Evolutionary conservation across 306 rosid species (phyloP).

Genomic region (Sicyos edulis): DNA sequence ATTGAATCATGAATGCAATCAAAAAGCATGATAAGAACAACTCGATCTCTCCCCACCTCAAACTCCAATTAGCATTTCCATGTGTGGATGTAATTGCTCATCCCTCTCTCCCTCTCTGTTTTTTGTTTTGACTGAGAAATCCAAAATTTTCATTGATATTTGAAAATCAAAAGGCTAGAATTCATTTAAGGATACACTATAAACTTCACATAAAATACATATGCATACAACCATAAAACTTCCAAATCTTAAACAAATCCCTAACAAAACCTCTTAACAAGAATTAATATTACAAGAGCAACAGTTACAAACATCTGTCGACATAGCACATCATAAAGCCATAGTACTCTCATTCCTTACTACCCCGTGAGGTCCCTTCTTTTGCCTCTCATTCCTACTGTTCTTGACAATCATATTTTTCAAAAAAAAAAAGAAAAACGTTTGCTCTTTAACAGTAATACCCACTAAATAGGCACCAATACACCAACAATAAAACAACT

Average conservation of each 20-base stretch:
- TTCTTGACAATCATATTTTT: neutral
- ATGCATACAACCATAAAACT: neutral
- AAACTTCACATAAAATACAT: neutral
- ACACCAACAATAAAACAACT: neutral
- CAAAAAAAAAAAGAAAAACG: neutral
- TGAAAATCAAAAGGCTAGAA: neutral
- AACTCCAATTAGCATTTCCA: neutral
- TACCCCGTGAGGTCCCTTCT: neutral
- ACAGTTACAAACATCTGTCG: neutral
- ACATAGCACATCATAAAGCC: neutral
- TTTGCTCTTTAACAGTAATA: neutral
- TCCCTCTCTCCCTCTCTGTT: neutral
- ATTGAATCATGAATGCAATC: neutral
- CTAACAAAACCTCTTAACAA: neutral
- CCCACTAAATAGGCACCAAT: neutral
- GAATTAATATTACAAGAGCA: neutral
- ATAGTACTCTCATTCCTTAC: neutral
- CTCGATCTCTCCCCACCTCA: neutral
- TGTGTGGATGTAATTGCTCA: neutral
- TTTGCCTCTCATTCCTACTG: constrained; percentile 9
- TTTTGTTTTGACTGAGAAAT: neutral
- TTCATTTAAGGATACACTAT: constrained; percentile 1
- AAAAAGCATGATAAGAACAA: neutral
- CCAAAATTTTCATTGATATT: neutral
- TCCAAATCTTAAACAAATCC: neutral